Evolutionary conservation across 257 asterid species (phyloP).

Genomic region (Plectranthus barbatus): DNA sequence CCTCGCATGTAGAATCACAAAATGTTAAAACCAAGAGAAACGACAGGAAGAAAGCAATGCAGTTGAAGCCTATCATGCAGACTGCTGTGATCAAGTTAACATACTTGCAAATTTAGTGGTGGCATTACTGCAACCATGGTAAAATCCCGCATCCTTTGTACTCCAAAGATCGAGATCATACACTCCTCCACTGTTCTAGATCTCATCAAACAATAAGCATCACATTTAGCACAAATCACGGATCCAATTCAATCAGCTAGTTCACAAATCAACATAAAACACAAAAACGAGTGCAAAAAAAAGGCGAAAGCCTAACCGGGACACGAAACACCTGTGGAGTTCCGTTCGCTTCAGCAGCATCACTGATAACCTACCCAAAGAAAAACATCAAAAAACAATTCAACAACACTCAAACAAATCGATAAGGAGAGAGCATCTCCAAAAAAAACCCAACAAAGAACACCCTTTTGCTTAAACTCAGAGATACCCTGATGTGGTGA

Average conservation of each 20-base stretch:
- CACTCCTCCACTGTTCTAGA: conserved; percentile 52
- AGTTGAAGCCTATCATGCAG: background rate
- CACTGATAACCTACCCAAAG: conserved; percentile 26
- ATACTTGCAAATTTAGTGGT: conserved; percentile 61
- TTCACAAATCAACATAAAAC: background rate
- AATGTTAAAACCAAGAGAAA: background rate
- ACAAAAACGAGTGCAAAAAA: background rate
- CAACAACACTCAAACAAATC: conserved; percentile 3
- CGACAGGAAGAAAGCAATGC: background rate
- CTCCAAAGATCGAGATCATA: conserved; percentile 73
- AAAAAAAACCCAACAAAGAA: background rate
- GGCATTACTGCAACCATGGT: conserved; percentile 71
- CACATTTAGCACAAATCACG: conserved; percentile 30
- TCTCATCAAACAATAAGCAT: conserved; percentile 30
- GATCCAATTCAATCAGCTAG: conserved; percentile 29
- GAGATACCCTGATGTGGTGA: conserved; percentile 22
- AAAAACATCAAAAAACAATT: conserved; percentile 3
- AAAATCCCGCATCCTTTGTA: conserved; percentile 52
- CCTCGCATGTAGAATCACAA: background rate
- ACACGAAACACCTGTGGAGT: conserved; percentile 25
- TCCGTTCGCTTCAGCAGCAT: conserved; percentile 21
- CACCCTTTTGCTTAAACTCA: conserved; percentile 19
- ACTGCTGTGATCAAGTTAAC: conserved; percentile 16
- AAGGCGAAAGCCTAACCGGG: conserved; percentile 49
- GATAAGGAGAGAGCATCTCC: conserved; percentile 2